Evolutionary conservation across 192 early-diverging fungal genomes (phyloP), one percentile per base, ranked within the genome.

Genomic region (Linderina pennispora): DNA sequence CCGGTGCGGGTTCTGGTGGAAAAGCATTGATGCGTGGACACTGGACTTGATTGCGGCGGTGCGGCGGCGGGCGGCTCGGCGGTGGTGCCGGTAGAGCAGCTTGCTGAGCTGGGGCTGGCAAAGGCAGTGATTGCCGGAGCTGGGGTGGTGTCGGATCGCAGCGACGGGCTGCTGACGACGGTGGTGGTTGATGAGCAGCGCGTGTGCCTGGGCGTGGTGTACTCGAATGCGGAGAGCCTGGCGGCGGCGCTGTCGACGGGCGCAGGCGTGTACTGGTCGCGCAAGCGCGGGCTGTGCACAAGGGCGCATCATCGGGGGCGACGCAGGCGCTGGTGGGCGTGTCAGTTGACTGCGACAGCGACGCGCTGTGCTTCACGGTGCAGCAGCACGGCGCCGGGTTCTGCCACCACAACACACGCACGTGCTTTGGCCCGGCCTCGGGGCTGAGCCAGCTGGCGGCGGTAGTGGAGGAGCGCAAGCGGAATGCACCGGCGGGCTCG

Each of bases 241-340:
- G 64, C 77, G 3, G 90, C 94, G 42, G 81, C 93, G 0, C 61
- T 99, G 37, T 72, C 73, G 19, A 81, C 80, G 0, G 77, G 82
- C 4, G 64, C 79, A 37, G 97, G 97, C n/a, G 91, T 97, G 9
- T 99, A 97, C 76, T 86, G 90, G 64, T 91, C 88, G 24, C 77
- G 97, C 36, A 65, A 53, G 11, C 78, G 91, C 34, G 92, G 92
- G 16, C 75, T 99, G 10, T 99, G 97, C 81, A 90, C 63, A 99
- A 99, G 69, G 97, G 97, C 8, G 72, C 81, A 32, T 91, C 97
- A 1, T 97, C 94, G 1, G 94, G 93, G 24, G 87, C 97, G 3
- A 89, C 86, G n/a, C 97, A 99, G 65, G 73, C 77, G 23, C 74
- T 99, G 42, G 53, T 86, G 23, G 77, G 76, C 22, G 70, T 97